A percentile compares a stretch with the other conserved stretches of the same genome.
Conservation (phyloP, 257 asterid species). For the Primulina tabacum region DNA sequence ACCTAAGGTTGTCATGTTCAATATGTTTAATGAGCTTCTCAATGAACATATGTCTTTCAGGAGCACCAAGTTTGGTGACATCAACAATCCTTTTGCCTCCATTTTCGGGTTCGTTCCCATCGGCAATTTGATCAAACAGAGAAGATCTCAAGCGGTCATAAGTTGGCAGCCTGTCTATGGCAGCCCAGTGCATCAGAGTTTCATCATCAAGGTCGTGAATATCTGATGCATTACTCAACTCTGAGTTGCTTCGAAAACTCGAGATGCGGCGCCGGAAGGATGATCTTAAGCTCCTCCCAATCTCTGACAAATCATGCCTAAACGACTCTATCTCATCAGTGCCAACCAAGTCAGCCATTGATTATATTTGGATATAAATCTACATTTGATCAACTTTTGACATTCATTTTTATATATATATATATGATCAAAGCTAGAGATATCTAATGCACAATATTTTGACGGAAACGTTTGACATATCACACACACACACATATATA, state of each 20-base stretch:
- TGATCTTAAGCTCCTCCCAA: slow-evolving; percentile 20
- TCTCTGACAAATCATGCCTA: slow-evolving; percentile 16
- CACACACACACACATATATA: too few relatives aligned
- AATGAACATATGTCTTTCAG: slow-evolving; percentile 39
- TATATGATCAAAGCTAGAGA: too few relatives aligned
- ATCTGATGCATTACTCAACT: neutral
- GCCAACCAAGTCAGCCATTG: slow-evolving; percentile 22
- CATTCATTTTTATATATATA: neutral
- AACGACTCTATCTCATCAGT: slow-evolving; percentile 17
- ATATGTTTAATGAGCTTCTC: slow-evolving; percentile 48
- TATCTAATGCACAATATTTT: too few relatives aligned
- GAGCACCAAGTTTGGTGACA: slow-evolving; percentile 43
- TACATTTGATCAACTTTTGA: too few relatives aligned
- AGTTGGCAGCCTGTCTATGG: slow-evolving; percentile 44
- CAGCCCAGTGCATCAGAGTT: slow-evolving; percentile 42
- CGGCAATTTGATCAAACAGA: slow-evolving; percentile 30
- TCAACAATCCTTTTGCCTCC: slow-evolving; percentile 37
- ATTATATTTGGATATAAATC: neutral
- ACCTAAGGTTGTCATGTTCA: slow-evolving; percentile 46
- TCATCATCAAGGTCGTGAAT: slow-evolving; percentile 32
- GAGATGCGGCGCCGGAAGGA: slow-evolving; percentile 12
- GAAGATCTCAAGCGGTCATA: slow-evolving; percentile 31
- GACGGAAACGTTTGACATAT: too few relatives aligned
- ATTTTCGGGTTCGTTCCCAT: slow-evolving; percentile 16
- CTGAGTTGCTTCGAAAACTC: slow-evolving; percentile 12